Evolutionary conservation across 768 basidiomycete genomes (phyloP).

Genomic region (Leccinum fibrillosum): DNA sequence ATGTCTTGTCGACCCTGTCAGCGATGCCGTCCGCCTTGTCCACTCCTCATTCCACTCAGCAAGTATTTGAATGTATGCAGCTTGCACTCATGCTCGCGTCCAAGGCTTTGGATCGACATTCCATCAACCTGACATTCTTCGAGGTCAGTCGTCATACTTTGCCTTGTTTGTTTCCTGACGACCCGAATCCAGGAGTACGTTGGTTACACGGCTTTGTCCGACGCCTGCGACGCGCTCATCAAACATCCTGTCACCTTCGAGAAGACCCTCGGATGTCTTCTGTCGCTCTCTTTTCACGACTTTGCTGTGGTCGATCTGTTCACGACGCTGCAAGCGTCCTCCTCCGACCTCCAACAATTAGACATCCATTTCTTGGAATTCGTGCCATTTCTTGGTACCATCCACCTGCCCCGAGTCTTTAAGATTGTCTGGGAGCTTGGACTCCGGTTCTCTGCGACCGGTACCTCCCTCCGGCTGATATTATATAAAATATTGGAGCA

Average conservation of each 20-base stretch:
- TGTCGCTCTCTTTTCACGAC: slow-evolving; percentile 65
- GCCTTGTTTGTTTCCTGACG: slow-evolving; percentile 16
- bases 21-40: slow-evolving; percentile 25
- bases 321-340: too few relatives aligned
- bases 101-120: slow-evolving; percentile 57
- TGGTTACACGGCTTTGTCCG: slow-evolving; percentile 61
- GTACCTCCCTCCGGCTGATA: slow-evolving; percentile 46
- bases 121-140: slow-evolving; percentile 60
- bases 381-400: too few relatives aligned
- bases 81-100: slow-evolving; percentile 63
- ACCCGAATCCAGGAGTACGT: slow-evolving; percentile 35
- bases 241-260: slow-evolving; percentile 45
- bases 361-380: too few relatives aligned
- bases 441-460: too few relatives aligned
- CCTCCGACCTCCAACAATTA: too few relatives aligned
- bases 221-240: slow-evolving; percentile 55
- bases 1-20: slow-evolving; percentile 60
- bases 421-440: too few relatives aligned
- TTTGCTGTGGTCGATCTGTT: slow-evolving; percentile 59
- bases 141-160: slow-evolving; percentile 43
- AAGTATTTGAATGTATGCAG: slow-evolving; percentile 51
- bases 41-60: slow-evolving; percentile 34
- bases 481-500: slow-evolving; percentile 62
- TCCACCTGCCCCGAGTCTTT: too few relatives aligned
- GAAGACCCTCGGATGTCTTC: slow-evolving; percentile 61